These are phyloP conservation scores for Wickerhamiella occidentalis DNA, from an alignment of 805 yeast genomes.

Conservation along the genomic window DNA sequence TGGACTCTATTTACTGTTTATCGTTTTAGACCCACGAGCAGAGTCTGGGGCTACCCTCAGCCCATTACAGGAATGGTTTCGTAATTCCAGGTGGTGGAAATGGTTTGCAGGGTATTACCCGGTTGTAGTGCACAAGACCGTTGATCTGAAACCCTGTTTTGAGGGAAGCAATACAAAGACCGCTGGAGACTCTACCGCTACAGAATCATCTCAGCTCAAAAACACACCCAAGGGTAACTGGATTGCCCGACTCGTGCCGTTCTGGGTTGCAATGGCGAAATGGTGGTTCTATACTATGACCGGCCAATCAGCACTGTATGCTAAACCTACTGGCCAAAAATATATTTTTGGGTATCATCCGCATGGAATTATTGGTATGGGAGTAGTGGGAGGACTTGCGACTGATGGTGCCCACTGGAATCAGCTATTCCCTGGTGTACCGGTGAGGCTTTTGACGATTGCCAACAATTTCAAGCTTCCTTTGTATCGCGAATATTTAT, in stretches of 20 bases:
- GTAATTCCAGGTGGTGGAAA: slow-evolving; percentile 50
- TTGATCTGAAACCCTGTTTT: slow-evolving; percentile 63
- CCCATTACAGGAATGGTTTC: slow-evolving; percentile 45
- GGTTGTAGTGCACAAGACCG: slow-evolving; percentile 52
- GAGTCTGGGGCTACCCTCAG: slow-evolving; percentile 57
- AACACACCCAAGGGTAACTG: neutral
- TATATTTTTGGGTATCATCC: slow-evolving; percentile 93
- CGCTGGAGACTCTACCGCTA: neutral
- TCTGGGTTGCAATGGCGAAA: neutral
- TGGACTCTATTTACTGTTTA: slow-evolving; percentile 49
- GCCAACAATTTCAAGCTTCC: slow-evolving; percentile 77
- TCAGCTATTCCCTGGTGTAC: slow-evolving; percentile 70
- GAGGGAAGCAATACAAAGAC: neutral
- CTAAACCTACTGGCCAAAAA: slow-evolving; percentile 35
- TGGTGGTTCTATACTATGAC: slow-evolving; percentile 15
- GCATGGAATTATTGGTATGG: slow-evolving; percentile 89
- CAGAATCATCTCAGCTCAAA: neutral
- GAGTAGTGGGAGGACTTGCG: slow-evolving; percentile 72
- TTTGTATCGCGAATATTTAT: slow-evolving; percentile 73
- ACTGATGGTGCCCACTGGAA: slow-evolving; percentile 70
- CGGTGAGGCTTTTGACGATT: slow-evolving; percentile 63
- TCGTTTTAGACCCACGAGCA: slow-evolving; percentile 50
- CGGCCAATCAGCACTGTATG: slow-evolving; percentile 28
- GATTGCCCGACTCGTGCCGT: neutral
- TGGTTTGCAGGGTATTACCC: slow-evolving; percentile 75